A percentile compares a stretch with the other conserved stretches of the same genome.
Evolutionary conservation across 805 yeast species (phyloP).

Genomic region (Scheffersomyces amazonensis): DNA sequence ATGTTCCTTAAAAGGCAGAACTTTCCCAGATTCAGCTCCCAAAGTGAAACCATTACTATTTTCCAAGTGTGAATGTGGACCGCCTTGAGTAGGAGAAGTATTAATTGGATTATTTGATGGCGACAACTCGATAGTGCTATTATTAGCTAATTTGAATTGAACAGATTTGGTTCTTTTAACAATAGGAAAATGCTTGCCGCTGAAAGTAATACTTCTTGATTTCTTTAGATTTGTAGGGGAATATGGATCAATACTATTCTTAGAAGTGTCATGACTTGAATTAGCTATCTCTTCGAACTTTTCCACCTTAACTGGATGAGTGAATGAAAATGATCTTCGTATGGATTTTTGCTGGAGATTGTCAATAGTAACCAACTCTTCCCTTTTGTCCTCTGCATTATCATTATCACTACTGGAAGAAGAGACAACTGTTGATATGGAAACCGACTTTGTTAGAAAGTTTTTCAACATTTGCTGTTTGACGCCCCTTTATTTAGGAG

Average conservation of each 20-base stretch:
- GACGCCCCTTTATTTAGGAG: no score
- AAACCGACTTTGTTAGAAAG: not conserved
- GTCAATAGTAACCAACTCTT: not conserved
- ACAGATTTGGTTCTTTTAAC: not conserved
- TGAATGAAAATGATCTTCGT: not conserved
- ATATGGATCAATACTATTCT: not conserved
- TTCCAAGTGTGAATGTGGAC: no score
- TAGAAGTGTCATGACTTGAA: not conserved
- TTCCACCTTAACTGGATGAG: not conserved
- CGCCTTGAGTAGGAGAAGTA: no score
- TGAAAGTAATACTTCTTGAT: not conserved
- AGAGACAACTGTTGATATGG: not conserved
- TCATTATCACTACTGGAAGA: not conserved
- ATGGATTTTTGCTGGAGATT: not conserved
- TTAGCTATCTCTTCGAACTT: not conserved
- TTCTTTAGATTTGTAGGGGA: not conserved
- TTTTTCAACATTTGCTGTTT: not conserved
- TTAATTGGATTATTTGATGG: no score
- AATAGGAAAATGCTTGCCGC: not conserved
- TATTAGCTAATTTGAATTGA: not conserved
- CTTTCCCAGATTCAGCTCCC: no score
- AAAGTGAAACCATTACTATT: no score
- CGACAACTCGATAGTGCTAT: not conserved
- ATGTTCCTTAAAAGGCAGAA: no score
- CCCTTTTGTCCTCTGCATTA: not conserved